A percentile compares a stretch with the other conserved stretches of the same genome.
Conservation (phyloP, 306 rosid species). For the Casuarina glauca region DNA sequence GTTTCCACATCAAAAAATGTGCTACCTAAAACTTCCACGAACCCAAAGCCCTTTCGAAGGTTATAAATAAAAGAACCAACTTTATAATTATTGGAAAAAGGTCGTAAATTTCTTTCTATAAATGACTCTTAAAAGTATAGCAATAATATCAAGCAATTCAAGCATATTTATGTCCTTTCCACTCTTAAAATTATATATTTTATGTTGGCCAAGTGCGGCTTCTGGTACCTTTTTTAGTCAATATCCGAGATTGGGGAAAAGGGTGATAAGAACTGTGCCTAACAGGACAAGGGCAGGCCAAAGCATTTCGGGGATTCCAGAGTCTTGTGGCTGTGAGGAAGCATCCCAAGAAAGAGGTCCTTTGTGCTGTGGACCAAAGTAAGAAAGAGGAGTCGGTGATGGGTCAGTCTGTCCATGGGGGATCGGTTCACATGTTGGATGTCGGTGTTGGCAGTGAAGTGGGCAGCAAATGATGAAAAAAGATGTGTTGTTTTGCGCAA, state of each 20-base stretch:
- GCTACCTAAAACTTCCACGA: too few species aligned
- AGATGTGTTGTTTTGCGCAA: slow-evolving; percentile 8
- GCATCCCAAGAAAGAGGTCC: background rate
- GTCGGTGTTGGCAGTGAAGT: slow-evolving; percentile 17
- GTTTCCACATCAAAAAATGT: too few species aligned
- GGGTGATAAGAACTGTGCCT: background rate
- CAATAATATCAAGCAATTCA: too few species aligned
- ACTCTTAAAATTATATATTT: too few species aligned
- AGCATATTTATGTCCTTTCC: too few species aligned
- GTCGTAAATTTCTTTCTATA: too few species aligned
- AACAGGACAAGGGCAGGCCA: background rate
- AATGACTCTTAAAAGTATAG: too few species aligned
- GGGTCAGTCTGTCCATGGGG: background rate
- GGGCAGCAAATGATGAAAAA: background rate
- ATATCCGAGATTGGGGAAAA: background rate
- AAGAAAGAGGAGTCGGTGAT: slow-evolving; percentile 15
- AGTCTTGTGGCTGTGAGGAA: background rate
- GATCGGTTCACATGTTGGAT: background rate
- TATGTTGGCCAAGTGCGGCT: background rate
- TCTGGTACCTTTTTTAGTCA: background rate
- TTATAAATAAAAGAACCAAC: too few species aligned
- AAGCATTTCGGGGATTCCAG: background rate
- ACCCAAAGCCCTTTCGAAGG: too few species aligned
- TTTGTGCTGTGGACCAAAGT: background rate
- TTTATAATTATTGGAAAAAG: too few species aligned